Evolutionary conservation across 345 rosid species (phyloP), one percentile per base, ranked within the genome.

Genomic region (Atalantia buxifolia): DNA sequence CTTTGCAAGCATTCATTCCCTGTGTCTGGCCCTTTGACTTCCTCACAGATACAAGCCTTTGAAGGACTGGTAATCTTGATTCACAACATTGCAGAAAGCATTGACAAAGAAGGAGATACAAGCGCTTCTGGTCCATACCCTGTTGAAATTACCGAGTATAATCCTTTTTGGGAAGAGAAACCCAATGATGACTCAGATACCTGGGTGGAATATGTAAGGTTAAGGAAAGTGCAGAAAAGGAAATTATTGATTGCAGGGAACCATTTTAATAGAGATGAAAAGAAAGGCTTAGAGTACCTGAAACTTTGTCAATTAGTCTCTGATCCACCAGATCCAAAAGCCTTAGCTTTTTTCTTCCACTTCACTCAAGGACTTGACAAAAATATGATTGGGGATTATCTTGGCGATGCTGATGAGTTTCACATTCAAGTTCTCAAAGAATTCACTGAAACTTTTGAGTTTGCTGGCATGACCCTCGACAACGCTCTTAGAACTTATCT

Each of bases 341-440:
- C 82, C 24, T 78, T 75, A 71, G 97, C 97, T 64, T 84, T 81
- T 77, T 95, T 95, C 87, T 94, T 93, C 55, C 87, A 97, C 53
- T 91, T 69, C 83, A 87, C 92, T 0, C 92, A 90, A 0, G 94
- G 92, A 36, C 90, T 95, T 19, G 93, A 92, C 77, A 95, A 90
- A 85, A 84, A 77, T 73, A 69, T 84, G 85, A 89, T 95, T 1
- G 98, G 99, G 22, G 99, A 95, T 80, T 92, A 89, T 82, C 87
- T 95, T 14, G 99, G 99, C 8, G 97, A 95, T 65, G 98, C 98
- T 21, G 98, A 91, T 75, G 98, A 91, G 16, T 84, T 95, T 45
- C 90, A 88, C 63, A 59, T 93, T 59, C 86, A 79, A 76, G 98
- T 92, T 69, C 94, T 95, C 24, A 88, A 80, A 75, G 97, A 93